Conservation (phyloP, 2,329 filamentous ascomycete species). For the Colletotrichum musicola region DNA sequence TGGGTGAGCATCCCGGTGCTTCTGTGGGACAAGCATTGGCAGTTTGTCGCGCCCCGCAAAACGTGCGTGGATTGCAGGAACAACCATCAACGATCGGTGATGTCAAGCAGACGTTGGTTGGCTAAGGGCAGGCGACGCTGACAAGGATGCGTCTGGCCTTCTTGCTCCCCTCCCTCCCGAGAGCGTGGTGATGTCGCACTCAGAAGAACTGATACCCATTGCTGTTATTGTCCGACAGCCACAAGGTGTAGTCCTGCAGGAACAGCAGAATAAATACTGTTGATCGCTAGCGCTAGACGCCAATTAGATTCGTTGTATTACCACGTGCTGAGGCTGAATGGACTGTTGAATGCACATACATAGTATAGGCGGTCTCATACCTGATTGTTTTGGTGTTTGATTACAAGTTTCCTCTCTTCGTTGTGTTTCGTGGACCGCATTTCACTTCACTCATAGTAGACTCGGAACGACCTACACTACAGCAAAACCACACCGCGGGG, state of each 20-base stretch:
- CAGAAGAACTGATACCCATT: not conserved
- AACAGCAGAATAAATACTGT: constrained; percentile 23
- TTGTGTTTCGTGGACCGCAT: no score
- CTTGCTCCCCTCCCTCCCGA: not conserved
- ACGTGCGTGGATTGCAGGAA: constrained; percentile 9
- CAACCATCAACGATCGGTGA: constrained; percentile 16
- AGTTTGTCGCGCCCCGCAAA: constrained; percentile 17
- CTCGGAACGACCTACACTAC: no score
- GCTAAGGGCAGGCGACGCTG: not conserved
- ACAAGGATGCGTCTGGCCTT: not conserved
- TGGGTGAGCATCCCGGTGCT: constrained; percentile 16
- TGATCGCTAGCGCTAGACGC: constrained; percentile 16
- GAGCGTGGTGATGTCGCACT: not conserved
- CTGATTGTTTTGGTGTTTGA: no score
- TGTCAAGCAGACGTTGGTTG: constrained; percentile 34
- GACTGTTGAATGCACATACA: no score
- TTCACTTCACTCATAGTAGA: no score
- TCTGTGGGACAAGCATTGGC: constrained; percentile 37
- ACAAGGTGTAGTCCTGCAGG: constrained; percentile 24
- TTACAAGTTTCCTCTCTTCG: no score
- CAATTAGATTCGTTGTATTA: constrained; percentile 20
- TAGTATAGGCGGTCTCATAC: no score
- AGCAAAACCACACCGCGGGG: no score
- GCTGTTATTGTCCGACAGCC: not conserved
- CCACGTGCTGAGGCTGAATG: constrained; percentile 2